Base-by-base conservation (phyloP, 1,284 basidiomycete genomes). In the Mrakiaceae sp. region DNA sequence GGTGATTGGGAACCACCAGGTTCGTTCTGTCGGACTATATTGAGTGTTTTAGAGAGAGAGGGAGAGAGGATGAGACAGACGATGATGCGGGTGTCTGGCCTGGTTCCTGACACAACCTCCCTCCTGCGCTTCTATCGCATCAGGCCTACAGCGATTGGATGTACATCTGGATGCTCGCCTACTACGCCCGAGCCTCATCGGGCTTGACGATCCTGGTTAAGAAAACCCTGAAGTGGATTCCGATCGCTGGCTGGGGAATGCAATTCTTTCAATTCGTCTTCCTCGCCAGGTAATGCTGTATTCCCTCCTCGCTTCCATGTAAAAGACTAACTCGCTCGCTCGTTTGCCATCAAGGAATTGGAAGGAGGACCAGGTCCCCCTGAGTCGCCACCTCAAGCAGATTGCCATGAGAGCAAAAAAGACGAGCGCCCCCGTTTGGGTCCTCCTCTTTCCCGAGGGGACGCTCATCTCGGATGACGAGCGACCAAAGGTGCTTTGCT, bases 201-300 rank as follows among this genome's bases (percentile, higher is more conserved):
- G 83, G 90, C 65, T 81, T 97, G 43, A 87, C 85, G 71, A 97
- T 97, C 70, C 86, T 94, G 14, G 79, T 97, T 67, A 97, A 97
- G 80, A 87, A 87, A 70, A 88, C 85, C 69, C 79, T 97, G 66
- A 87, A 87, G 75, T 60, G 52, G 56, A 47, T 58, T 27, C 60
- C 61, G 8, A 10, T 66, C 27, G 48, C 59, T 7, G 61, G 57
- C 11, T 62, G 60, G 65, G 65, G 62, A 2, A 63, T 63, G 93
- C 90, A 88, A 81, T 85, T 93, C 77, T 96, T 86, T 77, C 81
- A 84, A 64, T 97, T 97, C 77, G 90, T 96, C 70, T 90, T 90
- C 76, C 81, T 94, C 57, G 84, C 84, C 48, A 85, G 90, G 48
- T 90, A 27, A 2, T 1, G 27, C 27, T 27, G 1, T 27, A 27